phyloP scores from a whole-genome alignment of 495 filamentous ascomycete species.

The Podospora pseudopauciseta region DNA sequence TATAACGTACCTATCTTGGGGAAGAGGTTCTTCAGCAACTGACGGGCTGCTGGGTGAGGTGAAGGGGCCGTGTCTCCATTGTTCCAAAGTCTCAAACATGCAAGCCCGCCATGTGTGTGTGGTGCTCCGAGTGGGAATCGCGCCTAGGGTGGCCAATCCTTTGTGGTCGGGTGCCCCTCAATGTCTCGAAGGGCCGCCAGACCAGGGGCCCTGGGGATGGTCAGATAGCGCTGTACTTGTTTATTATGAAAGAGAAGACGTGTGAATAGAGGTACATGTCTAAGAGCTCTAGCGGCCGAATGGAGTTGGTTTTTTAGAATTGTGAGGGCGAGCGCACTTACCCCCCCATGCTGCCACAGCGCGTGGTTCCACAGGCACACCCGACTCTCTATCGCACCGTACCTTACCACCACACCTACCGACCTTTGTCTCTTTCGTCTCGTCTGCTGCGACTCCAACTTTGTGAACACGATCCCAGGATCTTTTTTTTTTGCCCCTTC shows the following conservation, averaged over 20 bases:
- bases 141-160: constrained; percentile 10
- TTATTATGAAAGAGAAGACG: neutral
- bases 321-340: constrained; percentile 13
- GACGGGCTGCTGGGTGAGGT: too few relatives aligned
- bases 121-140: constrained; percentile 9
- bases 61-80: neutral
- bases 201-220: neutral
- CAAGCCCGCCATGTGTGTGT: constrained; percentile 9
- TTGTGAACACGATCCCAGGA: neutral
- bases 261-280: neutral
- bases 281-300: constrained; percentile 1
- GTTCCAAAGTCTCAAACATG: constrained; percentile 10
- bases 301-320: neutral
- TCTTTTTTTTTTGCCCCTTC: neutral
- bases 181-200: constrained; percentile 4
- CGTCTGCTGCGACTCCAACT: neutral
- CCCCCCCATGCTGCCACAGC: constrained; percentile 4
- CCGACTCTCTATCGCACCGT: constrained; percentile 17
- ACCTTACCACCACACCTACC: neutral
- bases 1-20: neutral
- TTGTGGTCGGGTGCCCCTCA: neutral
- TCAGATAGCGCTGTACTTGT: neutral
- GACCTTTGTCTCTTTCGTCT: neutral
- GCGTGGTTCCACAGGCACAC: constrained; percentile 15
- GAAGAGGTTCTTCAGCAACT: too few relatives aligned